A percentile compares a stretch with the other conserved stretches of the same genome.
Conservation (phyloP, 306 rosid genomes). For the Castanea mollissima region DNA sequence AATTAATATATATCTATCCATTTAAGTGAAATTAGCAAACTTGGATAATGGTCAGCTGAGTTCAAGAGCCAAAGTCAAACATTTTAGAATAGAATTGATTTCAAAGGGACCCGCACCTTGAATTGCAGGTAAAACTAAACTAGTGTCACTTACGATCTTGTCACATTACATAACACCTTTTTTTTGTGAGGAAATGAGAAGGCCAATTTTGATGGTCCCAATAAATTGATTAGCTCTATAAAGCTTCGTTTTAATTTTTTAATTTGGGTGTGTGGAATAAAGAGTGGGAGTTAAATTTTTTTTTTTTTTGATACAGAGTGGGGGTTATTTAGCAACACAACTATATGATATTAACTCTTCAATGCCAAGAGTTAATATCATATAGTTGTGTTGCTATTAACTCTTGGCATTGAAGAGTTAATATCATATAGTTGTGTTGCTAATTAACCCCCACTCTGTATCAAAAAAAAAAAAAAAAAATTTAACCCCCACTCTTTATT, state of each 20-base stretch:
- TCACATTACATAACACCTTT: not conserved
- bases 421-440: no score
- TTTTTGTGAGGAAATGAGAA: not conserved
- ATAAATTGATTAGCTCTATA: no score
- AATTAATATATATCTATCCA: not conserved
- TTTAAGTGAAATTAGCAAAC: not conserved
- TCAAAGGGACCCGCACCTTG: not conserved
- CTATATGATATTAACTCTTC: not conserved
- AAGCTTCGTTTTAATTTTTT: no score
- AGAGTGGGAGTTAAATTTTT: not conserved
- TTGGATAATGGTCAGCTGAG: not conserved
- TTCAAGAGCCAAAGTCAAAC: not conserved
- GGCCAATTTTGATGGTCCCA: no score
- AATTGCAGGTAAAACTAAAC: not conserved
- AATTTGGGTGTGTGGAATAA: no score
- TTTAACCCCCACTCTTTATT: no score
- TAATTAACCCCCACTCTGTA: no score
- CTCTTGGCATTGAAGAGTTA: no score
- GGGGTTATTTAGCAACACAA: not conserved
- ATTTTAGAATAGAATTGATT: not conserved
- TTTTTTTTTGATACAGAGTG: no score
- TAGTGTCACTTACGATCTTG: not conserved
- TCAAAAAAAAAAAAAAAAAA: no score
- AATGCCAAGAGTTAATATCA: no score
- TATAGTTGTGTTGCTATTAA: no score